phyloP scores from a whole-genome alignment of 1,284 basidiomycete genomes.

The Cystobasidium pallidum region DNA sequence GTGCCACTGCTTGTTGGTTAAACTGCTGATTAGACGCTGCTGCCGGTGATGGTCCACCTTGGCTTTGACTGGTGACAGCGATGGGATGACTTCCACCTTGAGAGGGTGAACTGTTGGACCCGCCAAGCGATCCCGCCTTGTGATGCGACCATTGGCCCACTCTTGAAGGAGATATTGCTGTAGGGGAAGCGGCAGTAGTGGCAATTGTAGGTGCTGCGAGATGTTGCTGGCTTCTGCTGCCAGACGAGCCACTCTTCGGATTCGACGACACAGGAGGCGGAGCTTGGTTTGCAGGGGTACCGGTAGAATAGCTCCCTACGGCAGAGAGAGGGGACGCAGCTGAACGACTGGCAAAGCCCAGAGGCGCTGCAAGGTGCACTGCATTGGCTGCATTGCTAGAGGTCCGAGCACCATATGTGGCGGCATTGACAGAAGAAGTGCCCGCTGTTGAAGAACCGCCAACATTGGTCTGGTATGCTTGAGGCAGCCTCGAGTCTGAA shows the following conservation, averaged over 20 bases:
- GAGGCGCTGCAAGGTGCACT: conserved; percentile 32
- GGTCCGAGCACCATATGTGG: conserved; percentile 43
- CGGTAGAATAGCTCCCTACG: neutral
- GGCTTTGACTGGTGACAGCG: conserved; percentile 13
- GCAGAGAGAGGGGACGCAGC: conserved; percentile 17
- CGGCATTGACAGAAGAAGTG: conserved; percentile 13
- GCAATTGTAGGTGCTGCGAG: conserved; percentile 44
- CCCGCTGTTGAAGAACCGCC: conserved; percentile 8
- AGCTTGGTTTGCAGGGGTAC: neutral
- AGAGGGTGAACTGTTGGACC: conserved; percentile 19
- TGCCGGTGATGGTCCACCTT: conserved; percentile 39
- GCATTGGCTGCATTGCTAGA: conserved; percentile 38
- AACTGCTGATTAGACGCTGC: conserved; percentile 41
- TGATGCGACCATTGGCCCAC: conserved; percentile 22
- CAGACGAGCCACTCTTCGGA: neutral
- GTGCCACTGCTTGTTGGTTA: conserved; percentile 19
- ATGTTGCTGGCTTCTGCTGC: conserved; percentile 18
- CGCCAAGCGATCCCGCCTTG: conserved; percentile 35
- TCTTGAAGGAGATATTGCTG: neutral
- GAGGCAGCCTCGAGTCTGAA: conserved; percentile 45
- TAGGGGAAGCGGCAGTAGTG: conserved; percentile 47
- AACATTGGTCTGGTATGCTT: conserved; percentile 45
- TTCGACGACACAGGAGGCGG: neutral
- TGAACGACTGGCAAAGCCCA: neutral
- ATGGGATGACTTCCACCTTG: conserved; percentile 4